Evolutionary conservation across 495 filamentous ascomycete species (phyloP), one percentile per base, ranked within the genome.

Genomic region (Aspergillus leporis): DNA sequence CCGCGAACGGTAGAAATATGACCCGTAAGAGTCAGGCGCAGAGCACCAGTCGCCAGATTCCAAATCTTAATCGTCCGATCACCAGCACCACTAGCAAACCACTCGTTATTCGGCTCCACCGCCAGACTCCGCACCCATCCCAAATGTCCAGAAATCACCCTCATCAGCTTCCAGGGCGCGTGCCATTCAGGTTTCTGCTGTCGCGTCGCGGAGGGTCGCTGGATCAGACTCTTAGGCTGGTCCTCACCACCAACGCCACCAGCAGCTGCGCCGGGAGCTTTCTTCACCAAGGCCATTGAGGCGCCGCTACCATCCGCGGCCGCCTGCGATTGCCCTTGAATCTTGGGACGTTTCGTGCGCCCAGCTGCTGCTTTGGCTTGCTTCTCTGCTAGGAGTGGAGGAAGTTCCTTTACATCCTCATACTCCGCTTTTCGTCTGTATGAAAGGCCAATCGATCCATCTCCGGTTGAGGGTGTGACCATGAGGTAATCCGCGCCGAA

Each of bases 31-130:
- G 95, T 98, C 51, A 99, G 74, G 56, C 87, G 83, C 56, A 98
- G 76, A 13, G 77, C 82, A 2, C 95, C 95, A 7, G 87, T 88
- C 16, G 93, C 95, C 38, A 98, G 77, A 75, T 98, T 92, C 94
- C 94, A 99, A 59, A 99, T 96, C 75, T 99, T 99, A 73, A 99
- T 97, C 5, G 95, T 98, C 22, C 95, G 83, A 69, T 99, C 95
- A 53, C 93, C 95, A 21, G 92, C 92, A 54, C 95, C 95, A 68
- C 91, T 96, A 25, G 90, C 94, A 70, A 99, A 99, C 91, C 92
- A 99, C 74, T 96, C 83, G 72, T 99, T 99, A 64, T 91, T 90
- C 1, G 95, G 95, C 70, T 98, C 95, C 38, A 98, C 88, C 13
- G 93, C 90, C 67, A 98, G 75, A 65, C 84, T 84, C 38, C 95